Evolutionary conservation across 1,139 yeast species (phyloP).

Genomic region (Geotrichum restrictum): DNA sequence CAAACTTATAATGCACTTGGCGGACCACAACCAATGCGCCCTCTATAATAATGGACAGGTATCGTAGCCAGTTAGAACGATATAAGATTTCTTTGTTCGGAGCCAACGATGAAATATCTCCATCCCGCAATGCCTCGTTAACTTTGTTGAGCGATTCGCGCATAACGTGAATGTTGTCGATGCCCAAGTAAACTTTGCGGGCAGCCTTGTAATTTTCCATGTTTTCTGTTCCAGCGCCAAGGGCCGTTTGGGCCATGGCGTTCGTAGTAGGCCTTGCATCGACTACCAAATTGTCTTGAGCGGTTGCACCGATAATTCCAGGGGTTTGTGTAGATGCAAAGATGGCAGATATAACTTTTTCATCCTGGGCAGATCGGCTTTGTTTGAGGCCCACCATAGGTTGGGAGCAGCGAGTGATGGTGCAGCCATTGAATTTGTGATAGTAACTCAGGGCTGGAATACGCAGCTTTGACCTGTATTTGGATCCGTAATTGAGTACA

Average conservation of each 20-base stretch:
- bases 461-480: conserved; percentile 78
- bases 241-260: conserved; percentile 94
- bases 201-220: conserved; percentile 75
- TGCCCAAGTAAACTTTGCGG: conserved; percentile 74
- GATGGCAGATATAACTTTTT: conserved; percentile 68
- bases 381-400: conserved; percentile 91
- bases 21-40: conserved; percentile 77
- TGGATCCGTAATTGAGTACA: conserved; percentile 75
- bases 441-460: conserved; percentile 79
- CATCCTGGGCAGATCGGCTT: conserved; percentile 87
- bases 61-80: conserved; percentile 77
- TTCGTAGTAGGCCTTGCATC: conserved; percentile 91
- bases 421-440: conserved; percentile 63
- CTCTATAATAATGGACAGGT: conserved; percentile 62
- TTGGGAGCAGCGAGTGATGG: conserved; percentile 86
- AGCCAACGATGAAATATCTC: conserved; percentile 54
- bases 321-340: conserved; percentile 48
- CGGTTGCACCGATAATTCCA: conserved; percentile 33
- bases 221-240: conserved; percentile 95
- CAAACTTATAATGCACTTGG: conserved; percentile 73
- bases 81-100: conserved; percentile 47
- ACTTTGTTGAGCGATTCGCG: conserved; percentile 73
- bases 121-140: conserved; percentile 58
- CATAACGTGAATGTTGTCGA: conserved; percentile 94
- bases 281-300: conserved; percentile 64